phyloP scores from a whole-genome alignment of 1,284 basidiomycete genomes.

The Peniophora sp. region DNA sequence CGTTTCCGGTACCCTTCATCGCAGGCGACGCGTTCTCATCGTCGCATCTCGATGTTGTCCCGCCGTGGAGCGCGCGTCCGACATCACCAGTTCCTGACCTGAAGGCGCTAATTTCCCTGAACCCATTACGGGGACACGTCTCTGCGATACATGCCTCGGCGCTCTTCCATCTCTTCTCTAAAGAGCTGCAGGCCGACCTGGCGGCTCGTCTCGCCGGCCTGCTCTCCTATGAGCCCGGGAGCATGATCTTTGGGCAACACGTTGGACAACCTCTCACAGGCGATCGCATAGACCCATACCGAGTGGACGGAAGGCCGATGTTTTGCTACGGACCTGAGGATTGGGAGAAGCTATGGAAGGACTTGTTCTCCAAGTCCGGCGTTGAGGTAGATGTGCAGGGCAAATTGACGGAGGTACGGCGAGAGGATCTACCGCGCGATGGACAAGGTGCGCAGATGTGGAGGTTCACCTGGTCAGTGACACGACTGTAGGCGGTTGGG shows the following conservation, averaged over 20 bases:
- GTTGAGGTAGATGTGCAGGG: conserved; percentile 14
- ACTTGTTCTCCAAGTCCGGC: conserved; percentile 14
- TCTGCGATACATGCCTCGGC: conserved; percentile 34
- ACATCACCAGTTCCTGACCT: conserved; percentile 21
- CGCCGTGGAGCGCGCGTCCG: conserved; percentile 18
- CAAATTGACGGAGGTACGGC: conserved; percentile 1
- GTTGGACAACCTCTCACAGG: conserved; percentile 3
- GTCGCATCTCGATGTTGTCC: conserved; percentile 19
- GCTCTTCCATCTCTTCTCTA: conserved; percentile 42
- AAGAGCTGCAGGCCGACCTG: conserved; percentile 28
- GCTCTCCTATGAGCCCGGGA: conserved; percentile 24
- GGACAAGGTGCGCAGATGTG: background rate
- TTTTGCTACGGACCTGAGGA: conserved; percentile 18
- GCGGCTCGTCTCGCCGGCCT: conserved; percentile 29
- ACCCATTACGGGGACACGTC: conserved; percentile 30
- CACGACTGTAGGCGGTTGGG: conserved; percentile 1
- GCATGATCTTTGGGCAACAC: conserved; percentile 25
- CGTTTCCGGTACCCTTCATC: conserved; percentile 34
- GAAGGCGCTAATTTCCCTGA: conserved; percentile 24
- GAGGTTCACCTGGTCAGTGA: conserved; percentile 3
- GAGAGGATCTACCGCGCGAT: no score
- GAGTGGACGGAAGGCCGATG: background rate
- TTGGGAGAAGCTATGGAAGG: conserved; percentile 25
- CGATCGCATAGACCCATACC: background rate
- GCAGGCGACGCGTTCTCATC: conserved; percentile 33